Evolutionary conservation across 2,329 filamentous ascomycete genomes (phyloP), one percentile per base, ranked within the genome.

Genomic region (Colletotrichum lentis): DNA sequence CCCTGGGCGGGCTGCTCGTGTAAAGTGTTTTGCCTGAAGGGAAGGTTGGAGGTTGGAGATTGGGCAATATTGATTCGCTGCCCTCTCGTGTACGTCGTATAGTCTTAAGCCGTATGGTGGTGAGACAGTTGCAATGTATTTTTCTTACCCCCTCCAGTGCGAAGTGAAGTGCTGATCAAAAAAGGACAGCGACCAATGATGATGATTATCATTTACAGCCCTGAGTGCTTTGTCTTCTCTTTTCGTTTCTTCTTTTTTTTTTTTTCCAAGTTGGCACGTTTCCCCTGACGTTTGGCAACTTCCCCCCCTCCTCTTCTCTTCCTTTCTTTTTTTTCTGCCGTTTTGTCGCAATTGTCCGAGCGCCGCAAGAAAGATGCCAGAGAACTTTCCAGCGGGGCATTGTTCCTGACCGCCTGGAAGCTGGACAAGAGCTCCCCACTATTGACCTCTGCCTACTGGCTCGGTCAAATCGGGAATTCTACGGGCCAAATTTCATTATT

Each of bases 361-460:
- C 41, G 57, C 50, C n/a, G 35, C 39, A 35, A 35, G 24, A 24
- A 39, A 7, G 35, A 5, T 11, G 49, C 49, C 64, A 49, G 47
- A 68, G 47, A 64, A 68, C 52, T 43, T 68, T 60, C 65, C 27
- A 49, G 61, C 20, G 54, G 46, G 31, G 52, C 50, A 24, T 16
- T 20, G 27, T 7, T 10, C 31, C 41, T 60, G 44, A 52, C 57
- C 57, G 57, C 57, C 57, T 22, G 39, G 35, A 37, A 11, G 27
- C 18, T n/a, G 44, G 31, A 5, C 27, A 14, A 31, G 14, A 49
- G 35, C 57, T 50, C 27, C 8, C 31, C 46, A 27, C 53, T 35
- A 3, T 1, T 4, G 22, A 22, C 3, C 18, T 8, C 5, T 10
- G 27, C 56, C 44, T n/a, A 37, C 43, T 27, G 31, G 24, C n/a